A percentile compares a stretch with the other conserved stretches of the same genome.
These are phyloP conservation scores for Mortierella polycephala DNA, from an alignment of 371 early-diverging fungal genomes.

Conservation along the genomic window DNA sequence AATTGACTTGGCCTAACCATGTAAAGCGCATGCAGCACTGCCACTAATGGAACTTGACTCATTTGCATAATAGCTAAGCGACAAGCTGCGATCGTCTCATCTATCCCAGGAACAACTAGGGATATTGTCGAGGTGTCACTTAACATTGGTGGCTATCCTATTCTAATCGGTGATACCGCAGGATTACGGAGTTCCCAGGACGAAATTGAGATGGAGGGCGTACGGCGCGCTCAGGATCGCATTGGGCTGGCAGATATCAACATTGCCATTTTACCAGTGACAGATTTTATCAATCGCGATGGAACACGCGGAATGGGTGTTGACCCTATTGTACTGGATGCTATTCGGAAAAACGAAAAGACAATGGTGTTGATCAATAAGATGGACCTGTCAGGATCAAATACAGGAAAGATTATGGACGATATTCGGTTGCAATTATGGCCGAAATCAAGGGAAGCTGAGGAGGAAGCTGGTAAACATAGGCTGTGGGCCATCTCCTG, in stretches of 20 bases:
- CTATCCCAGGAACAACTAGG: conserved; percentile 84
- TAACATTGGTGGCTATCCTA: conserved; percentile 81
- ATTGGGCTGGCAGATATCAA: conserved; percentile 39
- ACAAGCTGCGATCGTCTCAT: conserved; percentile 85
- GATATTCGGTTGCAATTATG: conserved; percentile 19
- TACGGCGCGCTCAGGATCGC: conserved; percentile 66
- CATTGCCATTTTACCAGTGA: conserved; percentile 45
- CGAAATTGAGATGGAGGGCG: conserved; percentile 79
- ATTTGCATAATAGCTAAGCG: conserved; percentile 63
- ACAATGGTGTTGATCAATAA: conserved; percentile 80
- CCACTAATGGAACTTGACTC: background rate
- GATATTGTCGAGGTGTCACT: conserved; percentile 81
- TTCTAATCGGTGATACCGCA: conserved; percentile 82
- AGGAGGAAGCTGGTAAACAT: background rate
- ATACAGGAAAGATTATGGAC: conserved; percentile 8
- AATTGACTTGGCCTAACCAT: background rate
- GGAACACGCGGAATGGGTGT: conserved; percentile 19
- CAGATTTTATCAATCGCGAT: conserved; percentile 30
- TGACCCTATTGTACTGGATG: conserved; percentile 58
- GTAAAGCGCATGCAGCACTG: background rate
- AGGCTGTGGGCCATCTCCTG: conserved; percentile 71
- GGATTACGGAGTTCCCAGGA: conserved; percentile 76
- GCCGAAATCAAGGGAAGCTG: conserved; percentile 2
- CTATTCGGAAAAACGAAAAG: conserved; percentile 58
- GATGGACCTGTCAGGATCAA: conserved; percentile 57